Evolutionary conservation across 31 red algal genomes (phyloP), one percentile per base, ranked within the genome.

Genomic region (Asparagopsis taxiformis): DNA sequence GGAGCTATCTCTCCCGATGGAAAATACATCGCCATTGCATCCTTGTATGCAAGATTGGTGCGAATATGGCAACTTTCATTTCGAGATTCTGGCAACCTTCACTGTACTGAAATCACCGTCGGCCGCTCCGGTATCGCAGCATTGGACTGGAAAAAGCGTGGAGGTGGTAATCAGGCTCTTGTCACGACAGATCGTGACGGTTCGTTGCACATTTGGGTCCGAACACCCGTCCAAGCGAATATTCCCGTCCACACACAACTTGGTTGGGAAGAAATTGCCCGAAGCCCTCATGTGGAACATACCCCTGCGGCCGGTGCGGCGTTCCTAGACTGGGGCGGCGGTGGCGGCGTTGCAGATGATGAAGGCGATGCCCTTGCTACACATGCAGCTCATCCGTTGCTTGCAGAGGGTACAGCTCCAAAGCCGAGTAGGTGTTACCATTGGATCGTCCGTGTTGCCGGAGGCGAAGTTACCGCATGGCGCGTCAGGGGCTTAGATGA

Each of bases 161-260:
- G 94, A 8, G 89, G 88, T n/a, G 88, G 94, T n/a, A 84, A 86
- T 70, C 78, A 80, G 38, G 88, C 94, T 39, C 72, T 97, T 8
- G 79, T 97, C 64, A 88, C 87, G 24, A 63, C 79, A 4, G 87
- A 97, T 70, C 67, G 65, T 50, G 93, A 97, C 58, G 93, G 93
- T 13, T 82, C 75, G 13, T 44, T 97, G 35, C 80, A 83, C 3
- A 39, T 97, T 13, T 97, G 88, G 87, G 87, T 90, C 44, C 19
- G 64, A 32, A 19, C n/a, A 19, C 19, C 20, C 35, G 10, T 48
- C 31, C 20, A 32, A 39, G 8, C 32, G 16, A 4, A 19, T 32
- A 22, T 25, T 57, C 13, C 3, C 4, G n/a, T 11, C 19, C 2
- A 20, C 25, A 19, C 25, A 55, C 29, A n/a, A 17, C 10, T 1